Evolutionary conservation across 345 rosid genomes (phyloP).

Genomic region (Kandelia obovata): DNA sequence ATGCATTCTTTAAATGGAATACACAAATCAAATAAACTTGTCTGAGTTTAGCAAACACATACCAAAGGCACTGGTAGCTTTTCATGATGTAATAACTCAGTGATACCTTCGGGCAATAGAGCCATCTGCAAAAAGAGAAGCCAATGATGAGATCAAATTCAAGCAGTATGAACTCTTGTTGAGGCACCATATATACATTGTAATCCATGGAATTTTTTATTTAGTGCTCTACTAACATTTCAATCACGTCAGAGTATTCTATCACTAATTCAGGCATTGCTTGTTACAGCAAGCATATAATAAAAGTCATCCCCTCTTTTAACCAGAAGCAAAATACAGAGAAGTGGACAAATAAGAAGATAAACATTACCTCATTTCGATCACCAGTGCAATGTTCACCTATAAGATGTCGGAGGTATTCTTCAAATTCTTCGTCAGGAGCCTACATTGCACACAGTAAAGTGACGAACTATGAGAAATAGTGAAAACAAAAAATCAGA

Average conservation of each 20-base stretch:
- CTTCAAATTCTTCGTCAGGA: slow-evolving; percentile 99
- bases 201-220: slow-evolving; percentile 9
- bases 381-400: slow-evolving; percentile 80
- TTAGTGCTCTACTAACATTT: background rate
- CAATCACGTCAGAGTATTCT: background rate
- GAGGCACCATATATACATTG: background rate
- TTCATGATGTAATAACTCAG: slow-evolving; percentile 87
- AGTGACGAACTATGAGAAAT: background rate
- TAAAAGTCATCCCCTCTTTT: too few relatives aligned
- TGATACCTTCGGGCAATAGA: slow-evolving; percentile 89
- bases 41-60: slow-evolving; percentile 21
- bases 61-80: slow-evolving; percentile 86
- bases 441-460: slow-evolving; percentile 49
- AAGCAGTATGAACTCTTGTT: slow-evolving; percentile 1
- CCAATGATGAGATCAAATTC: slow-evolving; percentile 22
- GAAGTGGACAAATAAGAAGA: slow-evolving; percentile 8
- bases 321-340: background rate
- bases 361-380: slow-evolving; percentile 68
- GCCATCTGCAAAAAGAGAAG: slow-evolving; percentile 66
- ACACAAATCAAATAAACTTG: background rate
- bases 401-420: slow-evolving; percentile 72
- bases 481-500: background rate
- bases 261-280: background rate
- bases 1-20: background rate
- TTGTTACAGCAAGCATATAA: background rate